A percentile compares a stretch with the other conserved stretches of the same genome.
Conservation (phyloP, 768 basidiomycete species). For the Boletus insuetus region DNA sequence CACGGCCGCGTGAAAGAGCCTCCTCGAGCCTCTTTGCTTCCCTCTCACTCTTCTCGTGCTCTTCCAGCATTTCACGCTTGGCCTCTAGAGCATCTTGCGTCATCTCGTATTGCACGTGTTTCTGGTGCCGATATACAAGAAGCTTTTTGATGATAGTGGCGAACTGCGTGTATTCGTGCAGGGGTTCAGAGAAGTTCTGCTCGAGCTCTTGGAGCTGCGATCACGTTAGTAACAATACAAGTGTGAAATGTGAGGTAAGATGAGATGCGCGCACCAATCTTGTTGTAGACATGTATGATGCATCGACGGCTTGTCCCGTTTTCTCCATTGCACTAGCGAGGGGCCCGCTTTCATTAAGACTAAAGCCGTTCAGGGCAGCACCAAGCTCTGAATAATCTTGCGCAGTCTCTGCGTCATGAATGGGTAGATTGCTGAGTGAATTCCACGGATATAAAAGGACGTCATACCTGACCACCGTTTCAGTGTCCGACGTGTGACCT, state of each 20-base stretch:
- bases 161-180: constrained; percentile 96
- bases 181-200: constrained; percentile 91
- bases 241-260: constrained; percentile 1
- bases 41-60: constrained; percentile 88
- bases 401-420: constrained; percentile 54
- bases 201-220: constrained; percentile 88
- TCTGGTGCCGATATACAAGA: constrained; percentile 93
- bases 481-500: constrained; percentile 85
- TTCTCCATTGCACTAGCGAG: constrained; percentile 89
- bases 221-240: constrained; percentile 7
- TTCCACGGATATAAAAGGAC: constrained; percentile 1
- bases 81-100: constrained; percentile 86
- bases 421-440: constrained; percentile 1
- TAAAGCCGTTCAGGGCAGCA: constrained; percentile 89
- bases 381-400: constrained; percentile 91
- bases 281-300: constrained; percentile 90
- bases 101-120: constrained; percentile 97
- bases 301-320: constrained; percentile 94
- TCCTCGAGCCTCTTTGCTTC: constrained; percentile 89
- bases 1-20: constrained; percentile 67
- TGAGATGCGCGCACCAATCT: constrained; percentile 58
- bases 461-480: constrained; percentile 91
- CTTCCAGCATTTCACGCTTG: constrained; percentile 81
- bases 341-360: constrained; percentile 75
- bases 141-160: constrained; percentile 92